Conservation (phyloP, 352 stramenopile species). For the Phytophthora constricta region DNA sequence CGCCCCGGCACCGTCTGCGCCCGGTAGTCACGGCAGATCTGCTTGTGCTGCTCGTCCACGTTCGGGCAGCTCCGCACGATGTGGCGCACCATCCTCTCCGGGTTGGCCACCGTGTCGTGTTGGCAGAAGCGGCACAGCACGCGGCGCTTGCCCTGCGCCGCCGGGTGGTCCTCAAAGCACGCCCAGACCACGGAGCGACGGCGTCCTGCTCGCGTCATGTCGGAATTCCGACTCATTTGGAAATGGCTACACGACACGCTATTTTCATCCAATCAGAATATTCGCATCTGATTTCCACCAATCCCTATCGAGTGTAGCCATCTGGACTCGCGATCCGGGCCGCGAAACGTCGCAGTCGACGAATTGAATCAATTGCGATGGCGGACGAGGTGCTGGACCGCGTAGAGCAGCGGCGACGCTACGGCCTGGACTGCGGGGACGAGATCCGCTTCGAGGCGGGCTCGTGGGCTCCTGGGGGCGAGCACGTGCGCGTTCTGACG, state of each 20-base stretch:
- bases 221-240: background rate
- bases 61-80: conserved; percentile 50
- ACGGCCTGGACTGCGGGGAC: conserved; percentile 86
- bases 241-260: background rate
- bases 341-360: no score
- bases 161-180: conserved; percentile 48
- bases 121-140: conserved; percentile 59
- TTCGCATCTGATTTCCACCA: no score
- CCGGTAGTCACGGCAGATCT: conserved; percentile 54
- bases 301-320: conserved; percentile 4
- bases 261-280: conserved; percentile 23
- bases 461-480: conserved; percentile 89
- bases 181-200: conserved; percentile 53
- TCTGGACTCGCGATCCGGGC: no score
- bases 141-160: conserved; percentile 38
- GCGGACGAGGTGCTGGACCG: conserved; percentile 56
- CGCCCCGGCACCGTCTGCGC: conserved; percentile 36
- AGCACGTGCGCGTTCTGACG: conserved; percentile 90
- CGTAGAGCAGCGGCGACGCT: conserved; percentile 76
- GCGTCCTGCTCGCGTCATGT: conserved; percentile 43
- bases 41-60: conserved; percentile 51
- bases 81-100: conserved; percentile 54
- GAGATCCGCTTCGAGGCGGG: conserved; percentile 88
- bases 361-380: no score
- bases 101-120: conserved; percentile 54